phyloP scores from a whole-genome alignment of 2,329 filamentous ascomycete species.

The Akanthomyces uredinophilus region DNA sequence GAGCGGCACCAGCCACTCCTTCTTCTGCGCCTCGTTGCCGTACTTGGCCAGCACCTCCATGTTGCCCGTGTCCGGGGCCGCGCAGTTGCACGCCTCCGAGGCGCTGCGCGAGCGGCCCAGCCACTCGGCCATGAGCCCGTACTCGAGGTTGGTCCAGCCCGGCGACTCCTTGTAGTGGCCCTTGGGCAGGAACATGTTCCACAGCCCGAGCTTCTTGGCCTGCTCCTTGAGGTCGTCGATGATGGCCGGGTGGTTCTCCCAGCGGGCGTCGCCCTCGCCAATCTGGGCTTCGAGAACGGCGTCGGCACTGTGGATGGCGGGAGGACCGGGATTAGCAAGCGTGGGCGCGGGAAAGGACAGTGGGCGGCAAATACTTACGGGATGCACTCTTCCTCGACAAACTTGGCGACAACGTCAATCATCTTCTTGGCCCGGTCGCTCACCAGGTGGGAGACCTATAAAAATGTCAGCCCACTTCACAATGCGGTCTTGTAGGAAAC shows the following conservation, averaged over 20 bases:
- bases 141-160: slow-evolving; percentile 92
- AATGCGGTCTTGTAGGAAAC: not conserved
- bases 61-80: slow-evolving; percentile 88
- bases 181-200: slow-evolving; percentile 98
- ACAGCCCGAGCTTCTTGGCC: slow-evolving; percentile 77
- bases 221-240: slow-evolving; percentile 86
- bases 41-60: slow-evolving; percentile 96
- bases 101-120: slow-evolving; percentile 80
- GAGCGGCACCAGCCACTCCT: slow-evolving; percentile 73
- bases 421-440: slow-evolving; percentile 81
- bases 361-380: slow-evolving; percentile 47
- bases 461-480: not conserved
- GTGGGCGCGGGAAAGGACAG: not conserved
- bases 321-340: not conserved
- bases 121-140: slow-evolving; percentile 95
- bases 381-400: slow-evolving; percentile 93
- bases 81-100: slow-evolving; percentile 83
- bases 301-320: slow-evolving; percentile 55
- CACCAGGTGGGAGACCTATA: slow-evolving; percentile 53
- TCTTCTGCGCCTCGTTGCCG: slow-evolving; percentile 79
- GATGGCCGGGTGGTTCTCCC: slow-evolving; percentile 71
- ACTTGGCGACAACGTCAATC: slow-evolving; percentile 84
- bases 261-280: slow-evolving; percentile 69
- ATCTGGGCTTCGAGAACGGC: slow-evolving; percentile 74
- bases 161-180: slow-evolving; percentile 94